Conservation (phyloP, 441 rosid species). For the Jatropha podagrica region DNA sequence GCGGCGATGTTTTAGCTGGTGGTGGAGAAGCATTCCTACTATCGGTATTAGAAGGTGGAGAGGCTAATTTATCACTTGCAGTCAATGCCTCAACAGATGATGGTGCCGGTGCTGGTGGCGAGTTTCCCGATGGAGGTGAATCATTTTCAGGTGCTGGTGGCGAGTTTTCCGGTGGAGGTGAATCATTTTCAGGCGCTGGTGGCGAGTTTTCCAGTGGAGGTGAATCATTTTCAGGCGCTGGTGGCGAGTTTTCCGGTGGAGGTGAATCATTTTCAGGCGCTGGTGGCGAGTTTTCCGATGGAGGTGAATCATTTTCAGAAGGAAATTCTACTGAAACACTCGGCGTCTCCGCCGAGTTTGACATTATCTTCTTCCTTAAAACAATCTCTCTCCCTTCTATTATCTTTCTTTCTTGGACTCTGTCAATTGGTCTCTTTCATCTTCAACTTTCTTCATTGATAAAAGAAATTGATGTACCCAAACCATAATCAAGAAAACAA, state of each 20-base stretch:
- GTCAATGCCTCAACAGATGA: constrained; percentile 15
- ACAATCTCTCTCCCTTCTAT: not conserved
- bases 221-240: not conserved
- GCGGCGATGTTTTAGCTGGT: constrained; percentile 13
- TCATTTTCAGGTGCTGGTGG: not conserved
- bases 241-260: not conserved
- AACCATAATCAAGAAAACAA: not conserved
- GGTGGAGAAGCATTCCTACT: constrained; percentile 15
- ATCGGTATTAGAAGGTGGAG: constrained; percentile 28
- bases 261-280: not conserved
- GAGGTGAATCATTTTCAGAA: not conserved
- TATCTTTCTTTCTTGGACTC: not conserved
- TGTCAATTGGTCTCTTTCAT: not conserved
- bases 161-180: too few species aligned
- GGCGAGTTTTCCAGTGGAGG: too few species aligned
- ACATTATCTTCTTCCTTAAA: constrained; percentile 26
- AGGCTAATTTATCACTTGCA: constrained; percentile 18
- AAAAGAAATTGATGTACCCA: not conserved
- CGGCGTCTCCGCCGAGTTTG: constrained; percentile 39
- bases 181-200: not conserved
- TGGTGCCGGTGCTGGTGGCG: constrained; percentile 10
- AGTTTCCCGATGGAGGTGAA: constrained; percentile 19
- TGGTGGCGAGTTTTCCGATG: not conserved
- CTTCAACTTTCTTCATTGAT: not conserved
- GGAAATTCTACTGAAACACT: constrained; percentile 26